phyloP scores from a whole-genome alignment of 2,329 filamentous ascomycete species.

The Aureobasidium sp. region DNA sequence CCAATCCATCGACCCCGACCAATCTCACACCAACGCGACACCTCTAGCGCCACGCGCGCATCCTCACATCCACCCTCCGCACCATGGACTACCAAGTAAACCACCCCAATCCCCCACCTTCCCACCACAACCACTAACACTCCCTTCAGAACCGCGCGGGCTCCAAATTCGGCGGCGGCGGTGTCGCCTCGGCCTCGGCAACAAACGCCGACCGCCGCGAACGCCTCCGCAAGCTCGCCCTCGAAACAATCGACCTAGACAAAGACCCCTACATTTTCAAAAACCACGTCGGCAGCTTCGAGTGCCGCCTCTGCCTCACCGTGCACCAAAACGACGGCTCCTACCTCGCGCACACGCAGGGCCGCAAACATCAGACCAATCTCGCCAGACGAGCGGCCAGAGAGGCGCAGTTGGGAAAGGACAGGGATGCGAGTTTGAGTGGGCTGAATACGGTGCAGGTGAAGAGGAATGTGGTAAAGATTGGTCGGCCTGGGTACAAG shows the following conservation, averaged over 20 bases:
- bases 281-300: conserved; percentile 96
- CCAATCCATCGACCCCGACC: neutral
- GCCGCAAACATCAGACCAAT: conserved; percentile 98
- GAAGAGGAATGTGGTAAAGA: conserved; percentile 84
- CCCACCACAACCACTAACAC: conserved; percentile 10
- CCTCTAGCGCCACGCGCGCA: neutral
- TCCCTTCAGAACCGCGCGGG: conserved; percentile 74
- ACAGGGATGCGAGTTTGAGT: conserved; percentile 49
- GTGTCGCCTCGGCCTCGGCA: conserved; percentile 84
- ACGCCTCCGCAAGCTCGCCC: conserved; percentile 91
- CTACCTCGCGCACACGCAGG: conserved; percentile 96
- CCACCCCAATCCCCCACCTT: neutral
- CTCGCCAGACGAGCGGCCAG: conserved; percentile 90
- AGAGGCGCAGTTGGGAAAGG: conserved; percentile 81
- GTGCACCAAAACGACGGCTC: conserved; percentile 99
- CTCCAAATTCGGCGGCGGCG: conserved; percentile 95
- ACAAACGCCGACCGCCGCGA: conserved; percentile 97
- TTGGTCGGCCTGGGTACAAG: conserved; percentile 91
- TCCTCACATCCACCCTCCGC: neutral
- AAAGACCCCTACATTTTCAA: conserved; percentile 99
- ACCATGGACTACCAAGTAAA: conserved; percentile 45
- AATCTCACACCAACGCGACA: neutral
- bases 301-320: conserved; percentile 92
- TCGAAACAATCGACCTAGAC: conserved; percentile 97
- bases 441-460: conserved; percentile 64